phyloP scores from a whole-genome alignment of 352 stramenopile genomes.

The Phytophthora fragariae region DNA sequence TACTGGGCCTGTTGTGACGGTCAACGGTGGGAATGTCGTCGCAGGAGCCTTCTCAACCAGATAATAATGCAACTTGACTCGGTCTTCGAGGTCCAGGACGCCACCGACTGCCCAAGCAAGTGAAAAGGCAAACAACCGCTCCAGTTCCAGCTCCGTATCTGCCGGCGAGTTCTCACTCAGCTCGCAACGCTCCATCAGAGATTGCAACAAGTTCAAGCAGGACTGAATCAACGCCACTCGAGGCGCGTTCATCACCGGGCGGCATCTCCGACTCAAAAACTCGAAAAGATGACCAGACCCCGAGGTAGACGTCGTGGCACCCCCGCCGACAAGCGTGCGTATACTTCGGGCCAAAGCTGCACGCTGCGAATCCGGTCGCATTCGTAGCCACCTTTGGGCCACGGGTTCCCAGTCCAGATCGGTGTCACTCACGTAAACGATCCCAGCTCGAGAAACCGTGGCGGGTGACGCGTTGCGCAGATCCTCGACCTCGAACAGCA shows the following conservation, averaged over 20 bases:
- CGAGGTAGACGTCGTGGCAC: slow-evolving; percentile 6
- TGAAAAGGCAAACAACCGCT: slow-evolving; percentile 87
- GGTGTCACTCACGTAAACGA: slow-evolving; percentile 92
- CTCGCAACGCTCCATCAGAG: slow-evolving; percentile 61
- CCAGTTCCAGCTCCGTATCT: slow-evolving; percentile 76
- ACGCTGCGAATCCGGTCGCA: slow-evolving; percentile 56
- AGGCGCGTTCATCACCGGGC: slow-evolving; percentile 71
- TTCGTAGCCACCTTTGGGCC: slow-evolving; percentile 67
- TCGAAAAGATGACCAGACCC: slow-evolving; percentile 70
- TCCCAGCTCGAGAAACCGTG: slow-evolving; percentile 91
- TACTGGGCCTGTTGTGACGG: neutral
- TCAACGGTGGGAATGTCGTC: slow-evolving; percentile 41
- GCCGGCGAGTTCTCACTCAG: slow-evolving; percentile 53
- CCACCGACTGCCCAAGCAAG: slow-evolving; percentile 87
- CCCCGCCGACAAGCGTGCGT: slow-evolving; percentile 54
- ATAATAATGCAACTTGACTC: slow-evolving; percentile 76
- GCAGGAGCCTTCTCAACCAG: slow-evolving; percentile 47
- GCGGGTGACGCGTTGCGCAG: slow-evolving; percentile 92
- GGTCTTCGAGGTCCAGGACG: slow-evolving; percentile 85
- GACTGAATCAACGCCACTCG: slow-evolving; percentile 85
- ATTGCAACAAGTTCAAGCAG: slow-evolving; percentile 69
- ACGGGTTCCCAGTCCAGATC: slow-evolving; percentile 83
- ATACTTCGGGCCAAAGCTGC: slow-evolving; percentile 58
- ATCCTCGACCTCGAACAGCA: slow-evolving; percentile 95
- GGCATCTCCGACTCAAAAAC: slow-evolving; percentile 69